A percentile compares a stretch with the other conserved stretches of the same genome.
Conservation (phyloP, 2,329 filamentous ascomycete species). For the Neocucurbitaria cava region DNA sequence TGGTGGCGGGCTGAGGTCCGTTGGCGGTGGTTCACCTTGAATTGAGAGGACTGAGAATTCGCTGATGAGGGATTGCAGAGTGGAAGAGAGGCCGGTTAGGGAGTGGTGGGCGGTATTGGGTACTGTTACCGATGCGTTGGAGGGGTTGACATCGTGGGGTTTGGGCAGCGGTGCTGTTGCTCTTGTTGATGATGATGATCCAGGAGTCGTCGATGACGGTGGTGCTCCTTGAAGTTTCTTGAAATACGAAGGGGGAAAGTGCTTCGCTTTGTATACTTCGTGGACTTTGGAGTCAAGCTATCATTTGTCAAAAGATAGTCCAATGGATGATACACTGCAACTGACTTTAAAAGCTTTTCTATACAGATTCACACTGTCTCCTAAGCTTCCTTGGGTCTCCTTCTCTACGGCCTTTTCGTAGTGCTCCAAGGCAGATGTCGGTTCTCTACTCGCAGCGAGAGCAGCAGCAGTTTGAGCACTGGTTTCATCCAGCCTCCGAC, state of each 20-base stretch:
- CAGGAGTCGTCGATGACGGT: constrained; percentile 3
- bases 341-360: constrained; percentile 85
- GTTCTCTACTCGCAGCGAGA: constrained; percentile 55
- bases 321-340: not conserved
- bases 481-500: constrained; percentile 53
- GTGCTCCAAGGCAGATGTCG: constrained; percentile 83
- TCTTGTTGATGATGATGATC: constrained; percentile 5
- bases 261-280: constrained; percentile 85
- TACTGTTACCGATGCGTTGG: constrained; percentile 60
- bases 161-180: constrained; percentile 30
- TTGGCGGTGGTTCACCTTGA: constrained; percentile 68
- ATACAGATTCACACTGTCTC: constrained; percentile 88
- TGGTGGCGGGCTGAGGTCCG: constrained; percentile 74
- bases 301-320: constrained; percentile 11
- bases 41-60: constrained; percentile 78
- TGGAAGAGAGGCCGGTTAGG: constrained; percentile 61
- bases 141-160: constrained; percentile 55
- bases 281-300: constrained; percentile 87
- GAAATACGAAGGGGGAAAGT: constrained; percentile 73
- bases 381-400: constrained; percentile 82
- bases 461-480: constrained; percentile 41
- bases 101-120: constrained; percentile 65
- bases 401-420: constrained; percentile 92
- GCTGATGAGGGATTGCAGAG: constrained; percentile 73
- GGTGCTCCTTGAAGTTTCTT: constrained; percentile 36